Conservation (phyloP, 768 basidiomycete species). For the Naganishia antarctica region DNA sequence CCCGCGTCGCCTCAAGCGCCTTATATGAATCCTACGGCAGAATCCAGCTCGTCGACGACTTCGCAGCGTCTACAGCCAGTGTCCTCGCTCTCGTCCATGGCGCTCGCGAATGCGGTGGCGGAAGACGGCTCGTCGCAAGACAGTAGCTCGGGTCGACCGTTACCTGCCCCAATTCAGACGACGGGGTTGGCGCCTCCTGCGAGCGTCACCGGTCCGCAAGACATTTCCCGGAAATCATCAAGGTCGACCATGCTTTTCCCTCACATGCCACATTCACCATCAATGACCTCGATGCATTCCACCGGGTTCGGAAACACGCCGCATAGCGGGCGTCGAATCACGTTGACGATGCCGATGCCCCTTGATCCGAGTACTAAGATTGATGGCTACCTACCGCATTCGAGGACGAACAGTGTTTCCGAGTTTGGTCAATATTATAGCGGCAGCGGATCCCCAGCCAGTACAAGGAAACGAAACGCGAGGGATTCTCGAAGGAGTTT, state of each 20-base stretch:
- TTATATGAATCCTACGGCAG: not conserved
- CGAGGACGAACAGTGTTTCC: constrained; percentile 14
- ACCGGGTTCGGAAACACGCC: constrained; percentile 8
- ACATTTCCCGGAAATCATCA: constrained; percentile 1
- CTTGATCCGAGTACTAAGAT: constrained; percentile 6
- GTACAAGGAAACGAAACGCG: not conserved
- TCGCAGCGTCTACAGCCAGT: constrained; percentile 2
- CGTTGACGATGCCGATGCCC: constrained; percentile 23
- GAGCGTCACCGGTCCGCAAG: not conserved
- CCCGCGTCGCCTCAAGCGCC: not conserved
- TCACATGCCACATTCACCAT: constrained; percentile 17
- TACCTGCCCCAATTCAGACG: constrained; percentile 20
- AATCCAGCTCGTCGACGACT: constrained; percentile 3
- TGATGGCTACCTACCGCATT: constrained; percentile 23
- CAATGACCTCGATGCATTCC: constrained; percentile 19
- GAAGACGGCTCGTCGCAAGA: not conserved
- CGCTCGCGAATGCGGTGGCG: not conserved
- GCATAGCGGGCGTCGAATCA: constrained; percentile 18
- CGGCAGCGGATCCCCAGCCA: not conserved
- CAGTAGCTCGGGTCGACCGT: not conserved
- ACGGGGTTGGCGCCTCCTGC: constrained; percentile 12
- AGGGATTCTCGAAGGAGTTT: constrained; percentile 11
- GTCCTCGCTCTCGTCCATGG: constrained; percentile 10
- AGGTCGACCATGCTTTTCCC: constrained; percentile 13
- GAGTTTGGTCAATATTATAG: constrained; percentile 9